Percentiles rank a stretch among this genome's conserved stretches.
Conservation (phyloP, 2,329 filamentous ascomycete species). For the Exophiala aquamarina region DNA sequence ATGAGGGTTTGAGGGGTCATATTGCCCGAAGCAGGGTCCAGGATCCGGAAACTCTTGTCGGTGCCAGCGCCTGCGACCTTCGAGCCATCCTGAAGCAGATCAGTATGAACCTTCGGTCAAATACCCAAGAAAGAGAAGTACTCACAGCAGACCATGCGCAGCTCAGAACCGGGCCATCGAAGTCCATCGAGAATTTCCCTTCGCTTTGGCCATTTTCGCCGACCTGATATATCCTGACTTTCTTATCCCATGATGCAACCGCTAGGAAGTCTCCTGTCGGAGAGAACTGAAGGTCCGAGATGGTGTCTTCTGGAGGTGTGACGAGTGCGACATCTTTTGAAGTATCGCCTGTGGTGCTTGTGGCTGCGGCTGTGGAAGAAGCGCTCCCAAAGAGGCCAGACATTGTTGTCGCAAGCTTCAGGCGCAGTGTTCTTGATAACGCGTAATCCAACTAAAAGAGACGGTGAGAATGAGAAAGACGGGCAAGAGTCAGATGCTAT, state of each 20-base stretch:
- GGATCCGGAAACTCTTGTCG: conserved; percentile 85
- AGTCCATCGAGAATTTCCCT: conserved; percentile 82
- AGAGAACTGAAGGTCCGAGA: conserved; percentile 84
- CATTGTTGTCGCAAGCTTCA: conserved; percentile 49
- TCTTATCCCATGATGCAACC: conserved; percentile 95
- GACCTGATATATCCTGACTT: conserved; percentile 95
- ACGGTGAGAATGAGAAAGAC: no score
- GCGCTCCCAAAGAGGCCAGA: conserved; percentile 59
- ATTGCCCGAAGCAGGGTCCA: conserved; percentile 70
- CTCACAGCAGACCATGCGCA: conserved; percentile 86
- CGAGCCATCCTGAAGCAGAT: conserved; percentile 70
- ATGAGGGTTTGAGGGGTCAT: conserved; percentile 60
- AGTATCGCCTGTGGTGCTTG: conserved; percentile 83
- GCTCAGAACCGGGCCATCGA: conserved; percentile 80
- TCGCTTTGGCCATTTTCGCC: conserved; percentile 72
- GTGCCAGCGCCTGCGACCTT: conserved; percentile 86
- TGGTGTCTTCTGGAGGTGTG: conserved; percentile 80
- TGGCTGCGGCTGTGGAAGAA: conserved; percentile 52
- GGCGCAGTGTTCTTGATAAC: no score
- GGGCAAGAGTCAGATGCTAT: no score
- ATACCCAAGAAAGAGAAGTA: conserved; percentile 10
- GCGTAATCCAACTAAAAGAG: no score
- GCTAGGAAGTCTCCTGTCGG: conserved; percentile 77
- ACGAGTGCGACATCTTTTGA: conserved; percentile 81
- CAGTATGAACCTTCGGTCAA: conserved; percentile 3